A percentile compares a stretch with the other conserved stretches of the same genome.
Conservation (phyloP, 176 grass and related monocot genomes). For the Triticum turgidum region DNA sequence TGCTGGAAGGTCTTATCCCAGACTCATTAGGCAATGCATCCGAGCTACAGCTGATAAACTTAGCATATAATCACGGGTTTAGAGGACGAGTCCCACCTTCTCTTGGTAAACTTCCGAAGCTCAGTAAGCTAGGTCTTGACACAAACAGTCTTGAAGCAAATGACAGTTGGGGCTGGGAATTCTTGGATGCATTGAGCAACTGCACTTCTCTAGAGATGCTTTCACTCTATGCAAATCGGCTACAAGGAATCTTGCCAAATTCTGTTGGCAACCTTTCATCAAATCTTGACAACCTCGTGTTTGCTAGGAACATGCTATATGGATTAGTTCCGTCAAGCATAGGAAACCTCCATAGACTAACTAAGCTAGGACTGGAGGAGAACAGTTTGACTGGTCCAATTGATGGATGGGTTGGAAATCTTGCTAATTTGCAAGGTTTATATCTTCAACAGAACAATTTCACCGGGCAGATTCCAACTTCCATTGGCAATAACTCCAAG, state of each 20-base stretch:
- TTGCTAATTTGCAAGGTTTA: conserved; percentile 25
- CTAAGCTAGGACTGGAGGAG: neutral
- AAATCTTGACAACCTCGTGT: neutral
- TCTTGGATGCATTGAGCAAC: conserved; percentile 30
- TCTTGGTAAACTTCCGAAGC: conserved; percentile 29
- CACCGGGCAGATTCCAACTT: conserved; percentile 30
- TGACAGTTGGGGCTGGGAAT: conserved; percentile 19
- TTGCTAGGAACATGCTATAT: conserved; percentile 9
- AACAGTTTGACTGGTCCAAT: conserved; percentile 33
- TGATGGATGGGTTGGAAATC: conserved; percentile 4
- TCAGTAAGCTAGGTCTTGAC: neutral
- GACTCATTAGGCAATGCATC: conserved; percentile 20
- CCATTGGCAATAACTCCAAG: conserved; percentile 40
- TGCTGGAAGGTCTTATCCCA: conserved; percentile 31
- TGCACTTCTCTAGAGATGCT: conserved; percentile 13
- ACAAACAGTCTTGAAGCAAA: conserved; percentile 23
- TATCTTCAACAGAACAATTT: conserved; percentile 6
- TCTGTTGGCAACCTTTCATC: conserved; percentile 41
- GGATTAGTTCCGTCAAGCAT: conserved; percentile 33
- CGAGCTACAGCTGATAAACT: neutral
- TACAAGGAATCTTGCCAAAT: conserved; percentile 33
- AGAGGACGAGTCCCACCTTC: conserved; percentile 29
- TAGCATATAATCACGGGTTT: conserved; percentile 25
- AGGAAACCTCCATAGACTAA: conserved; percentile 35
- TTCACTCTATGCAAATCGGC: neutral